Evolutionary conservation across 2,329 filamentous ascomycete species (phyloP).

Genomic region (Graphilbum fragrans): DNA sequence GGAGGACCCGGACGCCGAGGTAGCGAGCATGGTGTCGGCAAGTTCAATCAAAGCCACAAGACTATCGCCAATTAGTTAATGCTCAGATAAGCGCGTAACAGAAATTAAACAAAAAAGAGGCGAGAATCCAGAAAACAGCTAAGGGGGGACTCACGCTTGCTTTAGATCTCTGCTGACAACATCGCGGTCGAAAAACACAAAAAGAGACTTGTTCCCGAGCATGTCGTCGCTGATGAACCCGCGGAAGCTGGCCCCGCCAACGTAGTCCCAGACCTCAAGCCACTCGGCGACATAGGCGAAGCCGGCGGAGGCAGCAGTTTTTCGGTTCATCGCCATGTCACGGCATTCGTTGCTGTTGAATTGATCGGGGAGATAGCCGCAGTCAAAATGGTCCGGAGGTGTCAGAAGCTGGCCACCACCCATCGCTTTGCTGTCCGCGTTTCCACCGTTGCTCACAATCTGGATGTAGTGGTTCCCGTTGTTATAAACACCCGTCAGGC

Average conservation of each 20-base stretch:
- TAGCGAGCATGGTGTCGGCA: constrained; percentile 54
- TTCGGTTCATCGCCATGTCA: constrained; percentile 13
- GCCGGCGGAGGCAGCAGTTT: constrained; percentile 4
- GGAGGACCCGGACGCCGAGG: constrained; percentile 39
- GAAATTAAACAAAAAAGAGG: not conserved
- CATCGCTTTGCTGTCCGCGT: constrained; percentile 4
- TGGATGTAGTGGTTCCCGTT: constrained; percentile 13
- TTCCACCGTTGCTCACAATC: constrained; percentile 8
- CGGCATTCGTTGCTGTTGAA: constrained; percentile 7
- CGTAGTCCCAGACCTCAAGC: constrained; percentile 78
- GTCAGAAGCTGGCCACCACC: constrained; percentile 19
- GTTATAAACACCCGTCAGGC: constrained; percentile 66
- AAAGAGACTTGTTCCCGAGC: constrained; percentile 54
- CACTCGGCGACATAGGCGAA: constrained; percentile 41
- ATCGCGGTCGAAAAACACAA: constrained; percentile 71
- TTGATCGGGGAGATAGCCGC: too few species aligned
- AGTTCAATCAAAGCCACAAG: constrained; percentile 87
- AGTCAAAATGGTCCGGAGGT: constrained; percentile 40
- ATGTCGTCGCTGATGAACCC: constrained; percentile 64
- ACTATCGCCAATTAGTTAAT: constrained; percentile 30
- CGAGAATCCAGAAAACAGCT: constrained; percentile 41
- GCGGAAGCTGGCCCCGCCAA: constrained; percentile 70
- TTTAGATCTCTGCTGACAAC: constrained; percentile 69
- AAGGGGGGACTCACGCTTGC: constrained; percentile 54
- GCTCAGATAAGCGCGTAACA: not conserved